These are phyloP conservation scores for Curvularia sp. DNA, from an alignment of 2,329 filamentous ascomycete species.

Conservation along the genomic window DNA sequence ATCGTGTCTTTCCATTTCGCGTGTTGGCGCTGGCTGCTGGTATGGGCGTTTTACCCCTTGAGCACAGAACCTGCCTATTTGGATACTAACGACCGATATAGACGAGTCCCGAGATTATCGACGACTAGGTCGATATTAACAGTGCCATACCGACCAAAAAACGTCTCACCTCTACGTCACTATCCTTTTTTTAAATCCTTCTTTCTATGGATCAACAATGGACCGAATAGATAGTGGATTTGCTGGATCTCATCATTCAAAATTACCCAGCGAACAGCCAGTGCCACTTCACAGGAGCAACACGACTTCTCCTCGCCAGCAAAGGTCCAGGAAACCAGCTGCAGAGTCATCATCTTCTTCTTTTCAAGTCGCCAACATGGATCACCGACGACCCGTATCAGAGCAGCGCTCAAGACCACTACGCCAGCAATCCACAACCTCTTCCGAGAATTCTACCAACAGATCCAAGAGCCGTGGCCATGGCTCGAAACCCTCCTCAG, in stretches of 20 bases:
- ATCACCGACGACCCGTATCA: constrained; percentile 32
- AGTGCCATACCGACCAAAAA: constrained; percentile 22
- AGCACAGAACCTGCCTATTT: constrained; percentile 30
- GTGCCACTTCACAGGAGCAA: constrained; percentile 33
- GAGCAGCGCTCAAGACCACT: constrained; percentile 35
- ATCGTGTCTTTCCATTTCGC: constrained; percentile 23
- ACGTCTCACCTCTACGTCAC: constrained; percentile 26
- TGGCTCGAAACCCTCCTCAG: constrained; percentile 46
- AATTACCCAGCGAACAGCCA: constrained; percentile 26
- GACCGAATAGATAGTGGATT: constrained; percentile 47
- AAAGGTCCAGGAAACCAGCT: constrained; percentile 24
- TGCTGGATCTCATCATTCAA: constrained; percentile 33
- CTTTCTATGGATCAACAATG: constrained; percentile 41
- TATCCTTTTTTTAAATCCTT: constrained; percentile 14
- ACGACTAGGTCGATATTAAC: constrained; percentile 24
- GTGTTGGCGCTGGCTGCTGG: constrained; percentile 37
- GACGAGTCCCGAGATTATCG: constrained; percentile 34
- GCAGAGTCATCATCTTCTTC: constrained; percentile 10
- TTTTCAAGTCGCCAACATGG: constrained; percentile 19
- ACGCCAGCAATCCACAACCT: constrained; percentile 39
- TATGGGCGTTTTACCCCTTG: constrained; percentile 30
- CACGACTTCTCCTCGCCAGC: constrained; percentile 31
- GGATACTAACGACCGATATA: constrained; percentile 33
- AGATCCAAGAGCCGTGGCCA: constrained; percentile 37
- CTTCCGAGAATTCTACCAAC: constrained; percentile 40